Base-by-base conservation (phyloP, 2,329 filamentous ascomycete species). In the Pleurostoma richardsiae region DNA sequence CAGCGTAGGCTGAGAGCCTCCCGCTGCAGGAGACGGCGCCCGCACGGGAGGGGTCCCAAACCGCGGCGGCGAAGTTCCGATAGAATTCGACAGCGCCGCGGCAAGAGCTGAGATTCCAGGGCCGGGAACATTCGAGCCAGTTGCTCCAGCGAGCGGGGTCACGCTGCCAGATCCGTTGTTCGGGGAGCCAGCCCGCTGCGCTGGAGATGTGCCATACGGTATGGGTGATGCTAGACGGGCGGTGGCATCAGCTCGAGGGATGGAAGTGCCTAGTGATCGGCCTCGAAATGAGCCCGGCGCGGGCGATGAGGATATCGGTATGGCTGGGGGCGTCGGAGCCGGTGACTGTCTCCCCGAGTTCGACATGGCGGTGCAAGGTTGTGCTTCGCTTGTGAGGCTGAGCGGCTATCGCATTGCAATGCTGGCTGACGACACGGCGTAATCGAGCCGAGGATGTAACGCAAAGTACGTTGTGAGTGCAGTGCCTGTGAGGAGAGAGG, bases 71-170 rank as follows among this genome's bases (percentile, higher is more conserved):
- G 83, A 83, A 42, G 79, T 79, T 51, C 85, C 86, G 36, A 86
- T 70, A 8, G 85, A 87, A 56, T 86, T 83, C 50, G 87, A 87
- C 52, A 96, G 72, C n/a, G 90, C 92, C 29, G 88, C 88, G 33
- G 92, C 90, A 46, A 97, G 79, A 50, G 90, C 91, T 29, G 92
- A 96, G 42, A 90, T 81, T 28, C 90, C 90, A 5, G 90, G 90
- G 1, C 89, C 90, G 5, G 85, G 80, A 6, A 82, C 68, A 43
- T 81, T 85, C 27, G 80, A 78, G 53, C 73, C 80, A 45, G 48
- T 50, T 10, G 78, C 77, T 49, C 80, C 84, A 6, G 85, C 74
- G 36, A 95, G 75, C 36, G 88, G 85, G 38, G 82, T 77, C 48
- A 82, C 66, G 45, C 64, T 69, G 26, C 71, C 73, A 33, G 70